Percentiles rank a stretch among this genome's conserved stretches.
phyloP scores from a whole-genome alignment of 108 stramenopile species.

The Mayamaea pseudoterrestris region DNA sequence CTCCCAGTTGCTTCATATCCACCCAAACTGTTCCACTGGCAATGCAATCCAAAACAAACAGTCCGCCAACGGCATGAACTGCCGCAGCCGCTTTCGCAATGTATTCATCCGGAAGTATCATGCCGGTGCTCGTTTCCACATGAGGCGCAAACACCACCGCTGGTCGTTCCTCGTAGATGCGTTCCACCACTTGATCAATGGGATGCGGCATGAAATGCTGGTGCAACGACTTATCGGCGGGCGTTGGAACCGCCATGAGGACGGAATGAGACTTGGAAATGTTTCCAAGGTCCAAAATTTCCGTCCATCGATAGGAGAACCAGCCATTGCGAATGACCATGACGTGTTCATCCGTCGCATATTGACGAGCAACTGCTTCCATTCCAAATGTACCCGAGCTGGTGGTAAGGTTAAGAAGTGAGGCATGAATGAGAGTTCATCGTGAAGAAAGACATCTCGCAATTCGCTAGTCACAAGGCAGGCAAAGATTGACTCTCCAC shows the following conservation, averaged over 20 bases:
- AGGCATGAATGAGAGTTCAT: not conserved
- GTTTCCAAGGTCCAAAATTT: conserved; percentile 85
- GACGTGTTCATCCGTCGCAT: conserved; percentile 81
- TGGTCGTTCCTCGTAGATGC: conserved; percentile 71
- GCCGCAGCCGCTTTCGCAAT: conserved; percentile 66
- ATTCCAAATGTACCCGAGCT: conserved; percentile 80
- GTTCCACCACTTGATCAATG: conserved; percentile 75
- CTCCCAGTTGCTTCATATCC: conserved; percentile 86
- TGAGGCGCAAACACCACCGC: conserved; percentile 80
- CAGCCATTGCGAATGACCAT: conserved; percentile 90
- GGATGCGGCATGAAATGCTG: conserved; percentile 68
- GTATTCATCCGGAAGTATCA: conserved; percentile 86
- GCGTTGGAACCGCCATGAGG: conserved; percentile 57
- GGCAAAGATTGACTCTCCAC: not conserved
- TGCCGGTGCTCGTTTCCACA: conserved; percentile 87
- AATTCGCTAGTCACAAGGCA: not conserved
- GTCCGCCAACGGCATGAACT: conserved; percentile 73
- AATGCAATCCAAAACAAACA: conserved; percentile 90
- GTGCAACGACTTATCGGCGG: conserved; percentile 12
- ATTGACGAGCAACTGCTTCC: conserved; percentile 88
- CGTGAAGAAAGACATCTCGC: not conserved
- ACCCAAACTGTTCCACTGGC: conserved; percentile 87
- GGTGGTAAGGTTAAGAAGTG: conserved; percentile 9
- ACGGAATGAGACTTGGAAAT: conserved; percentile 74
- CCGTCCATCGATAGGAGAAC: conserved; percentile 89